Evolutionary conservation across 2,329 filamentous ascomycete species (phyloP).

Genomic region (Aspergillus intermedius): DNA sequence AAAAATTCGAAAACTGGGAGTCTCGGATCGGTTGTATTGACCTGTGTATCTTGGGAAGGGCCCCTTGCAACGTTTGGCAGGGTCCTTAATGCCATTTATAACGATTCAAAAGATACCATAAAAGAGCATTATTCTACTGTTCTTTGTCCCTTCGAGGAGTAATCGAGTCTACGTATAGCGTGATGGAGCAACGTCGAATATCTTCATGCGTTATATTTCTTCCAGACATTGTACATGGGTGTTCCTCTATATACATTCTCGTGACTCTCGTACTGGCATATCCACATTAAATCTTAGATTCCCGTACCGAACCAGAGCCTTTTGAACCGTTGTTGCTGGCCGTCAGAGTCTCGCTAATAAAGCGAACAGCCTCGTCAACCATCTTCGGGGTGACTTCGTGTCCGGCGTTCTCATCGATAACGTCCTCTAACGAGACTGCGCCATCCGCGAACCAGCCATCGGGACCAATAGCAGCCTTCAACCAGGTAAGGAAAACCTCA

Average conservation of each 20-base stretch:
- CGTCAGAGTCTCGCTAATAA: constrained; percentile 42
- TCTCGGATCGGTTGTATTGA: constrained; percentile 21
- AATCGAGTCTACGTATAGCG: no score
- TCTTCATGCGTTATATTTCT: background rate
- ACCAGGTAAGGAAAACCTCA: constrained; percentile 50
- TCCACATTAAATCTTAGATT: constrained; percentile 27
- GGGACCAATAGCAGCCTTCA: constrained; percentile 43
- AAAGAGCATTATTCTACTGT: constrained; percentile 14
- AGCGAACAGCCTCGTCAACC: constrained; percentile 50
- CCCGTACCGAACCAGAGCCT: constrained; percentile 25
- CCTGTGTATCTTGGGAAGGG: constrained; percentile 29
- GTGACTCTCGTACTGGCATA: background rate
- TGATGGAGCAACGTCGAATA: no score
- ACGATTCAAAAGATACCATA: background rate
- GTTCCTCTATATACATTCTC: background rate
- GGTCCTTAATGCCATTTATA: background rate
- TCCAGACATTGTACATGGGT: background rate
- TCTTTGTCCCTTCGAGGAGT: background rate
- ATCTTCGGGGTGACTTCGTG: constrained; percentile 55
- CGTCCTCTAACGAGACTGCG: constrained; percentile 49
- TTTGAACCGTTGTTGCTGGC: constrained; percentile 13
- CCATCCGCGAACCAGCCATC: constrained; percentile 46
- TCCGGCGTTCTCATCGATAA: constrained; percentile 50
- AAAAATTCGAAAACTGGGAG: constrained; percentile 16
- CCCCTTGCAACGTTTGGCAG: constrained; percentile 17